Base-by-base conservation (phyloP, 306 rosid species). In the Lathyrus tuberosus region DNA sequence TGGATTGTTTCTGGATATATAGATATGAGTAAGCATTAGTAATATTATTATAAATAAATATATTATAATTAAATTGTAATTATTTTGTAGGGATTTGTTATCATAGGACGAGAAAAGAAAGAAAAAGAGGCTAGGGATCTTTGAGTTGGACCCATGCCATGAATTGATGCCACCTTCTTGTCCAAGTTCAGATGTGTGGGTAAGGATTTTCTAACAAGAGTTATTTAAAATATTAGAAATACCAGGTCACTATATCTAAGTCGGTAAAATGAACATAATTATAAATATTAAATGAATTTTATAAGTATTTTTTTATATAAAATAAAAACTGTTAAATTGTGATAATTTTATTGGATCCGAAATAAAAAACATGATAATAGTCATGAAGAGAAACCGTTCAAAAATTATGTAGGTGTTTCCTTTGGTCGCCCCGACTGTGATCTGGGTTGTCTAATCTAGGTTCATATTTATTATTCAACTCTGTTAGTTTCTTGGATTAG, bases 81-180 rank as follows among this genome's bases (percentile, higher is more conserved):
- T 54, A 54, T 54, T n/a, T 54, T 54, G 16, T 22, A 24, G 8
- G 33, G 61, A n/a, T 7, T 15, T 54, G 6, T 51, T 24, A 49
- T 18, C 13, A 52, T 56, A 14, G 63, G 41, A 57, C 12, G 35
- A 53, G 59, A 53, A 53, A 53, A 57, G 17, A 28, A 57, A 57
- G 10, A 57, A 57, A 56, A 13, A 24, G 59, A 26, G 62, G 17
- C 11, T 4, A 56, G 62, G 18, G 17, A 13, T 57, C 2, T 57
- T 1, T 16, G 40, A 28, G 38, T 5, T 28, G 38, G 40, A 57
- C 62, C 62, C 62, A 57, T 57, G 40, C 5, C 62, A 13, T 43
- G n/a, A n/a, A n/a, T n/a, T n/a, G n/a, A 33, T 60, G 8, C 18
- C 62, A 13, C 65, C n/a, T 60, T 60, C 4, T 60, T 60, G 65